Conservation (phyloP, 129 eudicot genomes). For the Flaveria robusta region DNA sequence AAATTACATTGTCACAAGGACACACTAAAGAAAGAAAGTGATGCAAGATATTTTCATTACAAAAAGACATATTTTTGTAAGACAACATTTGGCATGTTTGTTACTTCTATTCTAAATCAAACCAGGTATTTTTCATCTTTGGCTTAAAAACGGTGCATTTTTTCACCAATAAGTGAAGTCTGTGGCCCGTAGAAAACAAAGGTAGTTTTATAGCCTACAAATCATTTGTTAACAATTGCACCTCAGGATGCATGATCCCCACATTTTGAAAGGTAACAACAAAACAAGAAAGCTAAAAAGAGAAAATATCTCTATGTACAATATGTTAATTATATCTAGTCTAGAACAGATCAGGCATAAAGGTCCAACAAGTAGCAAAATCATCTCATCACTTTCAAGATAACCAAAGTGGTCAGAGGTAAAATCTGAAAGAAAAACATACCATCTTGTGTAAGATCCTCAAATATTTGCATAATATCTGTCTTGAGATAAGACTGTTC, state of each 20-base stretch:
- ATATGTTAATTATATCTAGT: background rate
- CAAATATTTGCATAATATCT: conserved; percentile 91
- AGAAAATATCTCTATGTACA: background rate
- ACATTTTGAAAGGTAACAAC: background rate
- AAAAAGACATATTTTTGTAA: background rate
- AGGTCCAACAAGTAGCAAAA: background rate
- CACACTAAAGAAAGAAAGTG: background rate
- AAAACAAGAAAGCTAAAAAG: background rate
- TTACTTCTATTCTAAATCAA: conserved; percentile 12
- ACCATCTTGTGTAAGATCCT: conserved; percentile 99
- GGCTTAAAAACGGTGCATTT: background rate
- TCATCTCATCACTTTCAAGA: conserved; percentile 7
- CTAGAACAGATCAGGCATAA: background rate
- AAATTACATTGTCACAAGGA: conserved; percentile 1
- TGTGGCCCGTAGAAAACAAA: background rate
- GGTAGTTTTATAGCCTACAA: background rate
- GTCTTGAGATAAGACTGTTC: conserved; percentile 89
- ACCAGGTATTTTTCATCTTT: background rate
- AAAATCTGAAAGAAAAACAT: conserved; percentile 15
- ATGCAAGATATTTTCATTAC: background rate
- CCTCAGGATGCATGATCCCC: background rate
- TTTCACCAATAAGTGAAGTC: background rate
- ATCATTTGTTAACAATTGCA: background rate
- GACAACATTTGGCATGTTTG: background rate
- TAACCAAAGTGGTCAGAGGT: background rate